phyloP scores from a whole-genome alignment of 371 early-diverging fungal species.

The Syncephalis plumigaleata region DNA sequence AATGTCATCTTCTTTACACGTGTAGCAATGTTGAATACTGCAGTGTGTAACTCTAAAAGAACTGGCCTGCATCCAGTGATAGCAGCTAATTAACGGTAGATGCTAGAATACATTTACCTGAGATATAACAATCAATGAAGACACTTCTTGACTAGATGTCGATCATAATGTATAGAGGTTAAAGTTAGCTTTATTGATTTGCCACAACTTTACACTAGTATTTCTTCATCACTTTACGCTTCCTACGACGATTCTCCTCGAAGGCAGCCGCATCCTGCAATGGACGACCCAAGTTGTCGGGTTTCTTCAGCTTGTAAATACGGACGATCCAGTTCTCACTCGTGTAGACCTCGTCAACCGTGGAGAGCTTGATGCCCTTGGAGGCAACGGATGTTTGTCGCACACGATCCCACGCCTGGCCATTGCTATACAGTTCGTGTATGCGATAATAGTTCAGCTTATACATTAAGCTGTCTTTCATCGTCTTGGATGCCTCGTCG shows the following conservation, averaged over 20 bases:
- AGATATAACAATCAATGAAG: too few species aligned
- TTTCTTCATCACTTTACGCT: too few species aligned
- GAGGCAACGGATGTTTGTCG: slow-evolving; percentile 59
- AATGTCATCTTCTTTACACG: too few species aligned
- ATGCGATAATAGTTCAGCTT: slow-evolving; percentile 95
- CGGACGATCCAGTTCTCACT: slow-evolving; percentile 91
- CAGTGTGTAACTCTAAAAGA: too few species aligned
- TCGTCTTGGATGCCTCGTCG: slow-evolving; percentile 71
- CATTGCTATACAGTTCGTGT: slow-evolving; percentile 63
- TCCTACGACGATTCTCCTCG: slow-evolving; percentile 8
- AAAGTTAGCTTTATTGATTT: too few species aligned
- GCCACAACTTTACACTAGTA: too few species aligned
- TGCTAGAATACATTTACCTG: too few species aligned
- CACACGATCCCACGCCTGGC: slow-evolving; percentile 68
- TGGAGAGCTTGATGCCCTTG: slow-evolving; percentile 60
- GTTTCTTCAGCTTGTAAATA: slow-evolving; percentile 87
- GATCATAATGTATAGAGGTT: too few species aligned
- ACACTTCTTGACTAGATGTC: too few species aligned
- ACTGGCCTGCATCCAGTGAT: too few species aligned
- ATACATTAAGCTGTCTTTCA: slow-evolving; percentile 88
- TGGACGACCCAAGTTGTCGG: slow-evolving; percentile 77
- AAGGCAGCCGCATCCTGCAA: slow-evolving; percentile 49
- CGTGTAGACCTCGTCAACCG: slow-evolving; percentile 84
- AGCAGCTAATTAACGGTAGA: too few species aligned
- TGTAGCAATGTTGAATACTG: too few species aligned